phyloP scores from a whole-genome alignment of 2,329 filamentous ascomycete species.

The Verticillium nubilum region DNA sequence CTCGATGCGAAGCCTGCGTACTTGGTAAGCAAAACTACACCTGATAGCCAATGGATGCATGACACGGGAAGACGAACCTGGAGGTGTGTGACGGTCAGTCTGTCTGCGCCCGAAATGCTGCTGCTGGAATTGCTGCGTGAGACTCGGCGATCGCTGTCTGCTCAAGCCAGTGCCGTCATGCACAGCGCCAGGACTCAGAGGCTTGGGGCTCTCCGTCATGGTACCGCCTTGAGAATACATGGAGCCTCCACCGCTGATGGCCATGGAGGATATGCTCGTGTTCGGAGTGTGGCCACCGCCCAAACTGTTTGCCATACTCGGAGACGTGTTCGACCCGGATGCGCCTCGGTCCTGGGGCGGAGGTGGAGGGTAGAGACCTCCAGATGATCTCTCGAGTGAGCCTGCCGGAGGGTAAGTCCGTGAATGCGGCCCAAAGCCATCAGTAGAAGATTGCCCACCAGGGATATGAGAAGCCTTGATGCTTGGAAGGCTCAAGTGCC shows the following conservation, averaged over 20 bases:
- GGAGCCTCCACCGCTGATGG: constrained; percentile 41
- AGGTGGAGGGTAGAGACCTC: constrained; percentile 59
- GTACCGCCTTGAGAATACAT: constrained; percentile 62
- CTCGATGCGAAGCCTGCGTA: constrained; percentile 4
- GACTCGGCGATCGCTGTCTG: constrained; percentile 60
- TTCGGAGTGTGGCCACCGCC: constrained; percentile 37
- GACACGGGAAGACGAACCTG: constrained; percentile 7
- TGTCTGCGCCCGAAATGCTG: constrained; percentile 54
- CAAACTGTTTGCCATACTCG: constrained; percentile 38
- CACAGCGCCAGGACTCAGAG: constrained; percentile 60
- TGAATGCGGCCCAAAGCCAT: constrained; percentile 54
- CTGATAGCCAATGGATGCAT: not conserved
- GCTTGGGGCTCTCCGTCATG: constrained; percentile 85
- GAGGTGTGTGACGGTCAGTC: constrained; percentile 50
- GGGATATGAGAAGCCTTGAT: constrained; percentile 68
- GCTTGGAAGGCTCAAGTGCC: constrained; percentile 66
- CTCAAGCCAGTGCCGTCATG: constrained; percentile 45
- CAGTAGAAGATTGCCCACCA: constrained; percentile 35
- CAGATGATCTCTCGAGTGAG: constrained; percentile 38
- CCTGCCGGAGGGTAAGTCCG: constrained; percentile 76
- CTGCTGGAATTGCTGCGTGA: constrained; percentile 60
- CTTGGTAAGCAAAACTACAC: constrained; percentile 20
- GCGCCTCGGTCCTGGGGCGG: constrained; percentile 25
- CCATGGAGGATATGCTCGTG: constrained; percentile 43
- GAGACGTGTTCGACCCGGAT: constrained; percentile 49